Conservation (phyloP, 2,329 filamentous ascomycete genomes). For the Catunica adiposa region DNA sequence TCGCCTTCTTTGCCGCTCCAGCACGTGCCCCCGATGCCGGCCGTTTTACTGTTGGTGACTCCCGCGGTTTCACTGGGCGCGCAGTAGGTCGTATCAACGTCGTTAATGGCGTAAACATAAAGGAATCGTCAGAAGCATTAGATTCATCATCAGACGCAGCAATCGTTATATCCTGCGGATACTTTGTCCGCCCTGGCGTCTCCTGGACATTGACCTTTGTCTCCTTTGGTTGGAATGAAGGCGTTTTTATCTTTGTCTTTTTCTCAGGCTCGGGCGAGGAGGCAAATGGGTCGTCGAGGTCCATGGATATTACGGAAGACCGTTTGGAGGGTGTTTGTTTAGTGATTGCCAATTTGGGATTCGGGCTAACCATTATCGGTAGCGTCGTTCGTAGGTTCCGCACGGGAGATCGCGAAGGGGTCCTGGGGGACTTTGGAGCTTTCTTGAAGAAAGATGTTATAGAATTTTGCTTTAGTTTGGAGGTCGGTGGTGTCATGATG, state of each 20-base stretch:
- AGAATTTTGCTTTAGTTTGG: background rate
- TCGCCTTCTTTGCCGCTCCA: background rate
- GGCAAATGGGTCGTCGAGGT: slow-evolving; percentile 4
- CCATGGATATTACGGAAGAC: background rate
- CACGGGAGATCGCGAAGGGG: slow-evolving; percentile 1
- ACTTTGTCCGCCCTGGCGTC: slow-evolving; percentile 14
- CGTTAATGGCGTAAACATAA: slow-evolving; percentile 25
- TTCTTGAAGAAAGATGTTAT: background rate
- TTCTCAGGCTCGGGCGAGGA: background rate
- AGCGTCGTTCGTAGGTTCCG: slow-evolving; percentile 1
- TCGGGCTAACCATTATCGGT: slow-evolving; percentile 10
- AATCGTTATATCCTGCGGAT: slow-evolving; percentile 39
- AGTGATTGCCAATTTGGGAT: background rate
- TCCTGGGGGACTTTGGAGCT: background rate
- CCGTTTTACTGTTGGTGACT: background rate
- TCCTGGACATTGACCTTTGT: background rate
- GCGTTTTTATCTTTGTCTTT: too few relatives aligned
- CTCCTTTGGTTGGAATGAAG: too few relatives aligned
- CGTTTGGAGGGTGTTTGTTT: background rate
- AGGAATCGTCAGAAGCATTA: slow-evolving; percentile 40
- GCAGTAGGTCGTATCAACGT: background rate
- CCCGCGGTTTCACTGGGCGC: background rate
- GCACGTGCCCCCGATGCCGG: background rate
- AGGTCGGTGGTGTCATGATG: too few relatives aligned
- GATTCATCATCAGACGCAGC: slow-evolving; percentile 53